Conservation (phyloP, 2,329 filamentous ascomycete species). For the Elsinoe perseae region DNA sequence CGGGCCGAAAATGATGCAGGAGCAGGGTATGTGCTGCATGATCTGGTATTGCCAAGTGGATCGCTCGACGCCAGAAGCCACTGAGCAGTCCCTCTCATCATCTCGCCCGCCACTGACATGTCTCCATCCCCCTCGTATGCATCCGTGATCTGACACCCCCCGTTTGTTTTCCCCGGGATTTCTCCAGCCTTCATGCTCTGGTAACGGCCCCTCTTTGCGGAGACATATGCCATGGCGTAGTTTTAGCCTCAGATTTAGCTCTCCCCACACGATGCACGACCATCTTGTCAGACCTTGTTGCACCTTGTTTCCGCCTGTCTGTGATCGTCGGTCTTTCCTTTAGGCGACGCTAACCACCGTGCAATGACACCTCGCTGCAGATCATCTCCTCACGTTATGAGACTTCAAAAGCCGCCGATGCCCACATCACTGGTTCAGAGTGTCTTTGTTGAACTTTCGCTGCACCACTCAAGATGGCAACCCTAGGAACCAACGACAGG, state of each 20-base stretch:
- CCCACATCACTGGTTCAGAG: not conserved
- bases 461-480: constrained; percentile 7
- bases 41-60: not conserved
- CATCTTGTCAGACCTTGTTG: no score
- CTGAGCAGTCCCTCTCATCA: not conserved
- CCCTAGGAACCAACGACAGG: not conserved
- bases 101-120: constrained; percentile 2
- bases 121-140: not conserved
- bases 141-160: not conserved
- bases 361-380: constrained; percentile 13
- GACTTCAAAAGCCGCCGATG: not conserved
- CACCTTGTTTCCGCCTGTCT: not conserved
- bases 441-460: not conserved
- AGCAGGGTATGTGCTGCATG: not conserved
- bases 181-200: not conserved
- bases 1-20: not conserved
- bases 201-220: not conserved
- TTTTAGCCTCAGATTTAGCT: constrained; percentile 1
- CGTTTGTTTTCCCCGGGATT: constrained; percentile 6
- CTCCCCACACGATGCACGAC: constrained; percentile 1
- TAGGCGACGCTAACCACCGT: constrained; percentile 6
- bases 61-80: not conserved
- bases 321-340: constrained; percentile 5
- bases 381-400: not conserved
- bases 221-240: constrained; percentile 3